Evolutionary conservation across 2,329 filamentous ascomycete species (phyloP), one percentile per base, ranked within the genome.

Genomic region (Penicillium hesseltinei): DNA sequence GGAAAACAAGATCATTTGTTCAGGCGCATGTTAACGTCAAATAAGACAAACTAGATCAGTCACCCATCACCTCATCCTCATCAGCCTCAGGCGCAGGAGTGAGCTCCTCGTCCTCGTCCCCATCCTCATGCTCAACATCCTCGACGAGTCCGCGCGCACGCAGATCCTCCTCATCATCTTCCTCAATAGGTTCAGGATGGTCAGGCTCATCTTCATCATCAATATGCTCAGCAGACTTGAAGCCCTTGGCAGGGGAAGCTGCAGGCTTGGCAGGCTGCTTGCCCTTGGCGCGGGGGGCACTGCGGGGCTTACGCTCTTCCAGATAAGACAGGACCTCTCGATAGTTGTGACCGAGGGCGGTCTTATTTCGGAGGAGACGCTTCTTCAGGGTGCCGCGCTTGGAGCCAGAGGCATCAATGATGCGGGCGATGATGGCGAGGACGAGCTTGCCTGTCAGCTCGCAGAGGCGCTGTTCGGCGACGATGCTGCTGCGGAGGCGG

Each of bases 401-500:
- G 11, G 82, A 76, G 7, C 84, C 85, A 1, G 78, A 80, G 42
- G 80, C 77, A 69, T 95, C 91, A 50, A 97, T 80, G 40, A 92
- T 85, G 52, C 86, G 86, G 21, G 87, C 90, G 10, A 89, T 80
- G 23, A 96, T 86, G 13, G 88, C 89, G 42, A 96, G 83, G 38
- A 97, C 89, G 43, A 96, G 84, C 71, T 94, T 95, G 61, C 87
- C 88, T 0, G 92, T 88, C 27, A 97, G 80, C 66, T 93, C 89
- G 74, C 93, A 97, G 0, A 97, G 82, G 21, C 87, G 85, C 70
- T 93, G 89, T 74, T 97, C 94, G 0, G 91, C 87, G 57, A 92
- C 82, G 35, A 97, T 82, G 56, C 87, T 84, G 39, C 83, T 82
- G 47, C 87, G 82, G 63, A 85, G 79, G 56, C 84, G 82, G 68